Conservation (phyloP, 2,329 filamentous ascomycete species). For the Colletotrichum musae region DNA sequence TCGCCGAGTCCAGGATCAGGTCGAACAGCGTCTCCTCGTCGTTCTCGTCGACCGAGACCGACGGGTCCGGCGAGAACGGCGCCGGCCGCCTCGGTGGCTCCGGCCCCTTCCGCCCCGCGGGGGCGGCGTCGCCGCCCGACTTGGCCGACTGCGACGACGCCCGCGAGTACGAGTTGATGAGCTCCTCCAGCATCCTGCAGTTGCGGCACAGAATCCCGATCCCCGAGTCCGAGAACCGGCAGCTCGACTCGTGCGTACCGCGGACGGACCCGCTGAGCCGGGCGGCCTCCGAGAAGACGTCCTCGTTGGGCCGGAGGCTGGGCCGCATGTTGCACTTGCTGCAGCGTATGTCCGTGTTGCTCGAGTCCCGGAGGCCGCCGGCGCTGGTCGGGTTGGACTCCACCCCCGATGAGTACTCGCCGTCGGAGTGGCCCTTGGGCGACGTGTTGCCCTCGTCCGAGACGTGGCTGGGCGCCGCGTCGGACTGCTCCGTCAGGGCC, state of each 20-base stretch:
- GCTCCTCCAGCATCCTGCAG: constrained; percentile 37
- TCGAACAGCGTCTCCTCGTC: constrained; percentile 39
- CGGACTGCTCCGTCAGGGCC: constrained; percentile 33
- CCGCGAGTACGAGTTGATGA: constrained; percentile 37
- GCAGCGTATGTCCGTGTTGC: constrained; percentile 31
- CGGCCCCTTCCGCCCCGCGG: neutral
- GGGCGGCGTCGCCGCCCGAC: neutral
- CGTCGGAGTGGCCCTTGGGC: constrained; percentile 20
- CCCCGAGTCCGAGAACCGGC: constrained; percentile 37
- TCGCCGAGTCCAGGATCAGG: constrained; percentile 34
- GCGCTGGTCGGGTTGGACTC: constrained; percentile 35
- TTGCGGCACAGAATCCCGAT: constrained; percentile 35
- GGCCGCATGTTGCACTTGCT: constrained; percentile 40
- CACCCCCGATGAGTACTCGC: constrained; percentile 35
- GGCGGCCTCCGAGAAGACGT: constrained; percentile 10
- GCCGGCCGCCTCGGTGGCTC: neutral
- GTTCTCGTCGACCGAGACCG: constrained; percentile 27
- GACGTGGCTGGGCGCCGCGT: neutral
- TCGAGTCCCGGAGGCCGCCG: constrained; percentile 21
- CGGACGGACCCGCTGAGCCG: constrained; percentile 3
- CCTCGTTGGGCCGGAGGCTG: constrained; percentile 26
- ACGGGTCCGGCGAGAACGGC: constrained; percentile 18
- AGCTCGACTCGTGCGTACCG: constrained; percentile 11
- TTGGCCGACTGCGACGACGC: constrained; percentile 25
- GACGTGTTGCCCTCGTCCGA: constrained; percentile 3